These are phyloP conservation scores for Puccinia coronata DNA, from an alignment of 1,284 basidiomycete genomes.

Conservation along the genomic window DNA sequence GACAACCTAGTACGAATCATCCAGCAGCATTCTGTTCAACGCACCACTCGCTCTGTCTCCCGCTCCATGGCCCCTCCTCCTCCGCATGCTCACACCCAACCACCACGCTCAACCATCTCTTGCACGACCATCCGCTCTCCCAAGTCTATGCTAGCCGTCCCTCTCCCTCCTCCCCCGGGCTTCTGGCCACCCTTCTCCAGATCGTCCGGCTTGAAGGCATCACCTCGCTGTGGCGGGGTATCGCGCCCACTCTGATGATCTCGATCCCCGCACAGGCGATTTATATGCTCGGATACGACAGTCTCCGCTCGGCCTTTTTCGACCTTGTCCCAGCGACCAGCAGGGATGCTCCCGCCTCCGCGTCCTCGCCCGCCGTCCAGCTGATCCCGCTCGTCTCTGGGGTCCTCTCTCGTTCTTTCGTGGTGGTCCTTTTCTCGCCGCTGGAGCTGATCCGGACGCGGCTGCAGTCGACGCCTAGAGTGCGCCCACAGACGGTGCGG, in stretches of 20 bases:
- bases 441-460: constrained; percentile 92
- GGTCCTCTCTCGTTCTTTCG: constrained; percentile 74
- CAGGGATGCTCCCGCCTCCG: background rate
- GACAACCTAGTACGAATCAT: constrained; percentile 54
- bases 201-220: constrained; percentile 54
- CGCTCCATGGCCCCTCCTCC: constrained; percentile 47
- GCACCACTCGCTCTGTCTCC: constrained; percentile 50
- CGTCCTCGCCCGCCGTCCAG: constrained; percentile 47
- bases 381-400: constrained; percentile 79
- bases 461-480: constrained; percentile 68
- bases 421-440: constrained; percentile 80
- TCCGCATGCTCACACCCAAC: background rate
- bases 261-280: constrained; percentile 87
- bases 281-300: constrained; percentile 96
- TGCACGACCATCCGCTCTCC: constrained; percentile 13
- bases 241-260: constrained; percentile 68
- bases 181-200: constrained; percentile 53
- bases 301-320: constrained; percentile 66
- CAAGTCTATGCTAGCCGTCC: constrained; percentile 14
- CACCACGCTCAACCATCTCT: constrained; percentile 35
- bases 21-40: constrained; percentile 53
- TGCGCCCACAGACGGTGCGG: constrained; percentile 2
- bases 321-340: constrained; percentile 37
- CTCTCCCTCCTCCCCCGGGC: constrained; percentile 48
- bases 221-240: constrained; percentile 55